A percentile compares a stretch with the other conserved stretches of the same genome.
phyloP scores from a whole-genome alignment of 176 grass and related monocot species.

The Cocos nucifera region DNA sequence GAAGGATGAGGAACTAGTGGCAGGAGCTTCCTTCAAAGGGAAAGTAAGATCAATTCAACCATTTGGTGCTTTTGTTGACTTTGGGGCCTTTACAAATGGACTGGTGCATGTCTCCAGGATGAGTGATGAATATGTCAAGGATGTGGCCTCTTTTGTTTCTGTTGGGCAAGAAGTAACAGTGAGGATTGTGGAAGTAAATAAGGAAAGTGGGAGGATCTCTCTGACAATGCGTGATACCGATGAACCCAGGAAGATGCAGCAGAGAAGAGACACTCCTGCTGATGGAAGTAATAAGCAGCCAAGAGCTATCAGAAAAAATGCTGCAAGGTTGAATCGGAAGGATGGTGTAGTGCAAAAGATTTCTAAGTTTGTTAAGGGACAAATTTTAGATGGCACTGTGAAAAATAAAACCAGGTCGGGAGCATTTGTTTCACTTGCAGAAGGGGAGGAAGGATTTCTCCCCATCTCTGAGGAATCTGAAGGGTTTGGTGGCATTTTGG shows the following conservation, averaged over 20 bases:
- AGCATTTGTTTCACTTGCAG: constrained; percentile 54
- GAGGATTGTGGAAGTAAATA: constrained; percentile 66
- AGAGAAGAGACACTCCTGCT: constrained; percentile 33
- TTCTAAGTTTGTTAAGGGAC: constrained; percentile 45
- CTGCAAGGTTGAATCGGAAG: constrained; percentile 33
- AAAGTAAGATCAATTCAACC: constrained; percentile 79
- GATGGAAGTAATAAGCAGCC: constrained; percentile 24
- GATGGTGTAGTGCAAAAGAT: constrained; percentile 19
- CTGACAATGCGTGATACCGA: constrained; percentile 64
- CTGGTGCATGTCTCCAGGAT: constrained; percentile 85
- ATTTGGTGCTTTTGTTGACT: constrained; percentile 86
- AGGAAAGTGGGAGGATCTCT: constrained; percentile 61
- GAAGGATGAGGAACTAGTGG: constrained; percentile 69
- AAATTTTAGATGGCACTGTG: constrained; percentile 42
- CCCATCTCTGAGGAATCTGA: constrained; percentile 67
- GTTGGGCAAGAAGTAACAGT: constrained; percentile 88
- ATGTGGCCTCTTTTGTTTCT: constrained; percentile 69
- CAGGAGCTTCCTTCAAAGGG: constrained; percentile 68
- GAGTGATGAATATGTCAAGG: constrained; percentile 73
- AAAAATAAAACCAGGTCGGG: constrained; percentile 60
- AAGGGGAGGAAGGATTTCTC: constrained; percentile 79
- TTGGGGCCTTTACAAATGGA: constrained; percentile 80
- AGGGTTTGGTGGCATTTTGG: constrained; percentile 51
- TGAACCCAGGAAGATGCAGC: constrained; percentile 38
- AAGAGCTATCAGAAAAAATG: constrained; percentile 29